Evolutionary conservation across 2,329 filamentous ascomycete genomes (phyloP).

Genomic region (Thelonectria blattea): DNA sequence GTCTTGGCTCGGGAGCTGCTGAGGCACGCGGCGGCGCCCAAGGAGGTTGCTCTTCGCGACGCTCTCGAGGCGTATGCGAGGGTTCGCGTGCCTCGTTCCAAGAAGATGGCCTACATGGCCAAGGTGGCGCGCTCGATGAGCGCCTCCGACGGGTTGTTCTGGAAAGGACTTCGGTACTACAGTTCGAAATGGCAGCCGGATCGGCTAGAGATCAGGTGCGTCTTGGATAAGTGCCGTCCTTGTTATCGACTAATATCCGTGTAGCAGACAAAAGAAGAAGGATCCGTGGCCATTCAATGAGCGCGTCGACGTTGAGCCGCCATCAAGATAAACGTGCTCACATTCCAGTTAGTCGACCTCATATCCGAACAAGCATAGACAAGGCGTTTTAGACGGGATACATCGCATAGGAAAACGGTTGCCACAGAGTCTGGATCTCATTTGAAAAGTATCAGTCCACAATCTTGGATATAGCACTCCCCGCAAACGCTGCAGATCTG

Average conservation of each 20-base stretch:
- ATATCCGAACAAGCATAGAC: background rate
- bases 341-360: background rate
- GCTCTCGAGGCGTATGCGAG: conserved; percentile 32
- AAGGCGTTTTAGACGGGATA: background rate
- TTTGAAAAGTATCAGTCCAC: background rate
- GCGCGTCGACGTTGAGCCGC: conserved; percentile 22
- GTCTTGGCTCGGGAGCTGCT: conserved; percentile 31
- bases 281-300: conserved; percentile 33
- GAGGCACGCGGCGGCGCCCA: conserved; percentile 9
- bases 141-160: conserved; percentile 28
- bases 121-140: conserved; percentile 20
- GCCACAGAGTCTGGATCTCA: too few relatives aligned
- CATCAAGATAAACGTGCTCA: background rate
- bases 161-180: conserved; percentile 27
- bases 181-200: conserved; percentile 26
- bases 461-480: background rate
- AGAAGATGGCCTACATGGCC: conserved; percentile 31
- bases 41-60: background rate
- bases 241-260: background rate
- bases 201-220: conserved; percentile 15
- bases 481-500: background rate
- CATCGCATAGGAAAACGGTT: background rate
- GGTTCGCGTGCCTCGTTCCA: conserved; percentile 28
- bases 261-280: conserved; percentile 18
- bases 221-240: background rate